Conservation (phyloP, 805 yeast species). For the Starmerella stellata region DNA sequence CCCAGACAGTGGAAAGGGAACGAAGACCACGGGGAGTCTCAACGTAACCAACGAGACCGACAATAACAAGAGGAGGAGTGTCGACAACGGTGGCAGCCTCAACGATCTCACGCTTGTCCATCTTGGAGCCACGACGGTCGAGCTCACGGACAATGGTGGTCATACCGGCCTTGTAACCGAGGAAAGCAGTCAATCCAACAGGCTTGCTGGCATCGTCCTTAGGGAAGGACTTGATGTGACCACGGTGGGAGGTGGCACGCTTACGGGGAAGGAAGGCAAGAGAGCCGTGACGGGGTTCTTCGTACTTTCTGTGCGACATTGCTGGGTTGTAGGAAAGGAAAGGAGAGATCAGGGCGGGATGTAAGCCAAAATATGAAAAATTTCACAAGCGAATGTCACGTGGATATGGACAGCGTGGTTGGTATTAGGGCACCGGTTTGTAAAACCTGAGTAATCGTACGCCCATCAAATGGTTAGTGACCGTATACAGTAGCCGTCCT, state of each 20-base stretch:
- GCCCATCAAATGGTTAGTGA: no score
- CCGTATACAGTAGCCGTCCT: no score
- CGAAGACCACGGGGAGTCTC: conserved; percentile 99
- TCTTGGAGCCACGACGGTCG: conserved; percentile 99
- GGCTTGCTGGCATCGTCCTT: conserved; percentile 95
- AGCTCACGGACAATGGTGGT: conserved; percentile 99
- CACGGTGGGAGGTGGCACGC: conserved; percentile 97
- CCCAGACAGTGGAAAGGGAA: conserved; percentile 99
- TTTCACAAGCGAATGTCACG: neutral
- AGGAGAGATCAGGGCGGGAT: neutral
- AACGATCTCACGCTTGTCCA: conserved; percentile 99
- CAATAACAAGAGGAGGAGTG: conserved; percentile 97
- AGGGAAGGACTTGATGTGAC: conserved; percentile 98
- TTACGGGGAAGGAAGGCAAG: conserved; percentile 98
- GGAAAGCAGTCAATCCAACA: conserved; percentile 97
- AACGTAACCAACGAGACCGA: conserved; percentile 99
- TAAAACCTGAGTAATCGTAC: no score
- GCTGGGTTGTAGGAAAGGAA: neutral
- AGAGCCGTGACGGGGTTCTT: conserved; percentile 99
- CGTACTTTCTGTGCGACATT: conserved; percentile 99
- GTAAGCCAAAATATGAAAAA: neutral
- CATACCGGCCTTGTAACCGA: conserved; percentile 99
- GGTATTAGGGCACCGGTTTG: no score
- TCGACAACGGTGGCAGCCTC: conserved; percentile 99
- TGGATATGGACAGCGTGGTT: no score